Evolutionary conservation across 495 filamentous ascomycete genomes (phyloP).

Genomic region (Cercophora newfieldiana): DNA sequence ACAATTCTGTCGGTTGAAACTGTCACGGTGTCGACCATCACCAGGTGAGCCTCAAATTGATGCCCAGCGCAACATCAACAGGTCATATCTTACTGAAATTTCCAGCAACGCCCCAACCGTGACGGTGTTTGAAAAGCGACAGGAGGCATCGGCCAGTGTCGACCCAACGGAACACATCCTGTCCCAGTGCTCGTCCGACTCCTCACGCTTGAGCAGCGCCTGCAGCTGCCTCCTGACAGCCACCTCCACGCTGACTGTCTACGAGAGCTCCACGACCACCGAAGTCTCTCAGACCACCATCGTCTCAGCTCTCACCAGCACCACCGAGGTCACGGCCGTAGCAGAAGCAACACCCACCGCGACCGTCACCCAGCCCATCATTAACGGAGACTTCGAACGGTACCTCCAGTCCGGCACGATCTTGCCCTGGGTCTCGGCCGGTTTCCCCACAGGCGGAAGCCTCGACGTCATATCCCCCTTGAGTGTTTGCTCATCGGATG

Average conservation of each 20-base stretch:
- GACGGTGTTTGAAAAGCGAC: conserved; percentile 19
- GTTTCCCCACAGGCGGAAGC: conserved; percentile 17
- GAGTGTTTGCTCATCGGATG: conserved; percentile 15
- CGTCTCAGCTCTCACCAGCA: not conserved
- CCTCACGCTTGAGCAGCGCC: conserved; percentile 24
- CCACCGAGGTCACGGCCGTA: not conserved
- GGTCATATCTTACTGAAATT: not conserved
- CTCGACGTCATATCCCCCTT: conserved; percentile 22
- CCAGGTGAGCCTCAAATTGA: conserved; percentile 1
- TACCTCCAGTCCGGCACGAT: conserved; percentile 21
- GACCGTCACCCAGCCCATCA: conserved; percentile 17
- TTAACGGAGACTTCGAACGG: conserved; percentile 19
- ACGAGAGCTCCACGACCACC: conserved; percentile 5
- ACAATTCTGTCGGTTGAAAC: conserved; percentile 17
- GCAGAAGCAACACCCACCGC: not conserved
- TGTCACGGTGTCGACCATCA: conserved; percentile 17
- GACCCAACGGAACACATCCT: conserved; percentile 14
- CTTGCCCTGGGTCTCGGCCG: conserved; percentile 18
- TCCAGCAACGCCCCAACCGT: conserved; percentile 15
- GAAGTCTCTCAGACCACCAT: conserved; percentile 8
- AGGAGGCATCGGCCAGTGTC: not conserved
- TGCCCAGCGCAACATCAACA: not conserved
- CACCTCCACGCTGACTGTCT: conserved; percentile 23
- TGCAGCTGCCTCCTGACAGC: conserved; percentile 26
- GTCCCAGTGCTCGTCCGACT: conserved; percentile 16